Evolutionary conservation across 257 asterid species (phyloP), one percentile per base, ranked within the genome.

Genomic region (Henckelia pumila): DNA sequence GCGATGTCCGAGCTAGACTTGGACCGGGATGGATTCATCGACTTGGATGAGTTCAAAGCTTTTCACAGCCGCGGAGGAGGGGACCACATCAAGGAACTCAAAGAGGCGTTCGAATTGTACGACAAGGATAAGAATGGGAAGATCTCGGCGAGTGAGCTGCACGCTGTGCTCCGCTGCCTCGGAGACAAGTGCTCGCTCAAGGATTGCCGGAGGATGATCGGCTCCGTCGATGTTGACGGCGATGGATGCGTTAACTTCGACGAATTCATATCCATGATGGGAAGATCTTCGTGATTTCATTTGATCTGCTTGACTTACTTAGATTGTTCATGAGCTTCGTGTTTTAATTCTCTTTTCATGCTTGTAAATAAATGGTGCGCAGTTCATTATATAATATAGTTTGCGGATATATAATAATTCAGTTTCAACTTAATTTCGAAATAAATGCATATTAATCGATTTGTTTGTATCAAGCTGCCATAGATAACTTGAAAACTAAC

Each of bases 221-320:
- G 71, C 23, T 59, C 78, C 40, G 87, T 82, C 1, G 87, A 82
- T 17, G 81, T 79, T 2, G 87, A 82, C 66, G 85, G 87, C 19
- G 87, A 82, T 59, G 85, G 87, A 6, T 74, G 83, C 56, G 87
- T 82, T 61, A 79, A 82, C 62, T 82, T 82, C 13, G 83, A 74
- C 29, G 87, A 82, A 73, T 82, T 82, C 63, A 76, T 76, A 73
- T 76, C 72, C 78, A 78, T 82, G 86, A 82, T 82, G 80, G 49
- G 71, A 32, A 76, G 72, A 64, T 24, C 61, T 37, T 35, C 67
- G 9, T 62, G 29, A 11, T 35, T 3, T 40, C n/a, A n/a, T n/a
- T n/a, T n/a, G n/a, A n/a, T n/a, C n/a, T n/a, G n/a, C n/a, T n/a
- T n/a, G n/a, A n/a, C n/a, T n/a, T n/a, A n/a, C n/a, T n/a, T n/a